Conservation (phyloP, 202 grass and related monocot species). For the Schoenoplectus tabernaemontani region DNA sequence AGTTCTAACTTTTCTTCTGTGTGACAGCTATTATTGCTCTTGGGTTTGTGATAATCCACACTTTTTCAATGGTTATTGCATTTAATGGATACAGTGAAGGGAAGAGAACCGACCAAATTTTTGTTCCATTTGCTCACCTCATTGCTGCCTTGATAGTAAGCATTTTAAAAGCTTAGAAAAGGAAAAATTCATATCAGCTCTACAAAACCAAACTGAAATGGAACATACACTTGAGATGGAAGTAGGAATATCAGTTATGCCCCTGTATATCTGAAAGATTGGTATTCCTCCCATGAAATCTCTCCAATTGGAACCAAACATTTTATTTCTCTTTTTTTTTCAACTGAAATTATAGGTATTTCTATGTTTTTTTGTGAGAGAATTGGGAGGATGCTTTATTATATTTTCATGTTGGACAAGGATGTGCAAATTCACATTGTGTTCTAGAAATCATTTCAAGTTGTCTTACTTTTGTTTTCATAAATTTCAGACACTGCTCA, state of each 20-base stretch:
- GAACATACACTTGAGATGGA: neutral
- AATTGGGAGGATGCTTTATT: neutral
- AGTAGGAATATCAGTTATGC: neutral
- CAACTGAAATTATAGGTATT: neutral
- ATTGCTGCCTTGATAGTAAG: slow-evolving; percentile 75
- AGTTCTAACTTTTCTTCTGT: slow-evolving; percentile 13
- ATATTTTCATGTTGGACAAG: neutral
- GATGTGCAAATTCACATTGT: neutral
- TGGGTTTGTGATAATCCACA: slow-evolving; percentile 85
- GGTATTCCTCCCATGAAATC: neutral
- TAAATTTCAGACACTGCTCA: slow-evolving; percentile 74
- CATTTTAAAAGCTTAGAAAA: neutral
- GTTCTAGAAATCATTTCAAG: slow-evolving; percentile 9
- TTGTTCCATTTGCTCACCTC: slow-evolving; percentile 60
- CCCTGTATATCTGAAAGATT: neutral
- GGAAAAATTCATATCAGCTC: neutral
- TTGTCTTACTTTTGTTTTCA: slow-evolving; percentile 7
- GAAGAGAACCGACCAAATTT: slow-evolving; percentile 59
- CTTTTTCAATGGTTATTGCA: slow-evolving; percentile 94
- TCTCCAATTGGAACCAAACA: neutral
- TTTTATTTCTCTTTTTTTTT: neutral
- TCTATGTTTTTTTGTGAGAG: neutral
- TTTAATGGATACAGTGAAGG: slow-evolving; percentile 82
- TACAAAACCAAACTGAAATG: slow-evolving; percentile 18
- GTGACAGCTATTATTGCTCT: slow-evolving; percentile 83